Percentiles rank a stretch among this genome's conserved stretches.
Evolutionary conservation across 192 early-diverging fungal species (phyloP).

Genomic region (Umbelopsis isabellina): DNA sequence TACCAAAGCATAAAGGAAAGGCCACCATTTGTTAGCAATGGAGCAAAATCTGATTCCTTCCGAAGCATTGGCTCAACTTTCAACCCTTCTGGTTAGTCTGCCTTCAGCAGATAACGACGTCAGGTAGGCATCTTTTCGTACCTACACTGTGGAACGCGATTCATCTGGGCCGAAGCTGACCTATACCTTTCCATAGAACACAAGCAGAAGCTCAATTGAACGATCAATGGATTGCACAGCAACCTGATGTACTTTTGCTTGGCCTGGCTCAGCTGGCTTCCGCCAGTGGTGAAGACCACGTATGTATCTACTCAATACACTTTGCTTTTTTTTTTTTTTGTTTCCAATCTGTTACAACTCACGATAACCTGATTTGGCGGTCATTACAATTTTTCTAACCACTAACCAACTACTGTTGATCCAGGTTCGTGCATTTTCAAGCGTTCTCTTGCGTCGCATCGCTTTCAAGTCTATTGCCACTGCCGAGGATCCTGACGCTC

Average conservation of each 20-base stretch:
- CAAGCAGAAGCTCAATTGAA: slow-evolving; percentile 55
- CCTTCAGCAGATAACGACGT: slow-evolving; percentile 51
- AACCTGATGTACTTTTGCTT: slow-evolving; percentile 51
- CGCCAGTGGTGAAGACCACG: slow-evolving; percentile 38
- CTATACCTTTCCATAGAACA: slow-evolving; percentile 29
- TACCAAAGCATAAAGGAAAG: not conserved
- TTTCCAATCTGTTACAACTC: not conserved
- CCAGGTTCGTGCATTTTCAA: slow-evolving; percentile 54
- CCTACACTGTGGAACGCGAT: not conserved
- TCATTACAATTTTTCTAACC: too few relatives aligned
- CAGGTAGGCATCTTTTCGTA: slow-evolving; percentile 22
- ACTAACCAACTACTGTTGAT: not conserved
- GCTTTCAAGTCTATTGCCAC: slow-evolving; percentile 49
- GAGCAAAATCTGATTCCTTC: slow-evolving; percentile 43
- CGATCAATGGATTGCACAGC: slow-evolving; percentile 54
- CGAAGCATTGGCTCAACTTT: slow-evolving; percentile 51
- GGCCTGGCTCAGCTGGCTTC: slow-evolving; percentile 50
- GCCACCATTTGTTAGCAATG: slow-evolving; percentile 21
- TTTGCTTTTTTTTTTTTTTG: slow-evolving; percentile 11
- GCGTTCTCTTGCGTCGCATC: slow-evolving; percentile 58
- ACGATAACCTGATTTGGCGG: too few relatives aligned
- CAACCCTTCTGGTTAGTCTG: slow-evolving; percentile 48
- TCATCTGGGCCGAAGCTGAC: not conserved
- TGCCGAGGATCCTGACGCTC: slow-evolving; percentile 32
- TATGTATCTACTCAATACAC: slow-evolving; percentile 24